phyloP scores from a whole-genome alignment of 331 rosid genomes.

The Malus hybrid region DNA sequence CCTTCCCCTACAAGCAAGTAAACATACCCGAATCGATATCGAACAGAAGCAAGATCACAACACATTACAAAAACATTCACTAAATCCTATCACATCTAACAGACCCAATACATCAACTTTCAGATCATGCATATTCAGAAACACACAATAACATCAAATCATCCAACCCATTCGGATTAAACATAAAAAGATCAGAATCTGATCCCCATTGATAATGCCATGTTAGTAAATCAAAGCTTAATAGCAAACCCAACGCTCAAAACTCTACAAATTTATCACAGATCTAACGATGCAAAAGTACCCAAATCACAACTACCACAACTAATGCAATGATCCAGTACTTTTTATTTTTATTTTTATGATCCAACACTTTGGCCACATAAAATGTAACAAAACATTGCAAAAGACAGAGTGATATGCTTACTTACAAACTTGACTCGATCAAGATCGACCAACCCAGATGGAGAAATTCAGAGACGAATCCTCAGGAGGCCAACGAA shows the following conservation, averaged over 20 bases:
- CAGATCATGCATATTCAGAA: constrained; percentile 11
- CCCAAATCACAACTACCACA: neutral
- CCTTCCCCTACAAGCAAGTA: neutral
- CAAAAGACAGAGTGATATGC: constrained; percentile 3
- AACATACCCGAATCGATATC: neutral
- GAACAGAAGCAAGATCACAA: neutral
- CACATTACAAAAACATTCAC: neutral
- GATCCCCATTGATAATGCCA: neutral
- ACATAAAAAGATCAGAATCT: neutral
- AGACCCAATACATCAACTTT: neutral
- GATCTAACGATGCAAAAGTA: constrained; percentile 11
- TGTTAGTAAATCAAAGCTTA: neutral
- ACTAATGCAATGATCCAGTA: neutral
- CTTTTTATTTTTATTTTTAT: neutral
- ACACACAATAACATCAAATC: neutral
- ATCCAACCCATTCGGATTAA: neutral
- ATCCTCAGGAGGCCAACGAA: neutral
- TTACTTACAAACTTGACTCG: constrained; percentile 39
- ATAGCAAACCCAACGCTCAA: neutral
- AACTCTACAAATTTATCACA: neutral
- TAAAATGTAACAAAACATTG: neutral
- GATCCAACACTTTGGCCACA: neutral
- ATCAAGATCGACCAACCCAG: constrained; percentile 11
- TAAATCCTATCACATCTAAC: neutral
- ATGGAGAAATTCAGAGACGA: neutral